Evolutionary conservation across 306 rosid species (phyloP).

Genomic region (Lathyrus tuberosus): DNA sequence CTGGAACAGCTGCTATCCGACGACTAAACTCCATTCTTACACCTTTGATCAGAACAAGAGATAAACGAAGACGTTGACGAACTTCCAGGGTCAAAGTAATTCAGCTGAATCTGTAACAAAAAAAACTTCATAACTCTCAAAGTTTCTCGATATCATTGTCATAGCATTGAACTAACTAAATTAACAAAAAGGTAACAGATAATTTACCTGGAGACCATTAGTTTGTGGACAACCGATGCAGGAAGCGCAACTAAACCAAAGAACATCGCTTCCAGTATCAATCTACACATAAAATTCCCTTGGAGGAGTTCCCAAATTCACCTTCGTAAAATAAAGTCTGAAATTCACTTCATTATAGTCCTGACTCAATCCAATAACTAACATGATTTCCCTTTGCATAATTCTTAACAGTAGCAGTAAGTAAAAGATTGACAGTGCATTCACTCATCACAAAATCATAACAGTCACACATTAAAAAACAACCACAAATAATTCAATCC

Average conservation of each 20-base stretch:
- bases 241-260: slow-evolving; percentile 87
- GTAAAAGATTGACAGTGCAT: no score
- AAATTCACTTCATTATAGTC: no score
- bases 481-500: no score
- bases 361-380: no score
- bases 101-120: slow-evolving; percentile 66
- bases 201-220: slow-evolving; percentile 70
- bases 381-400: no score
- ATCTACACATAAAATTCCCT: slow-evolving; percentile 88
- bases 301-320: slow-evolving; percentile 87
- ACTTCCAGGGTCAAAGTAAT: slow-evolving; percentile 70
- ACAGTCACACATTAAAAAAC: no score
- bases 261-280: slow-evolving; percentile 94
- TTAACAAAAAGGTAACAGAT: slow-evolving; percentile 8
- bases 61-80: slow-evolving; percentile 72
- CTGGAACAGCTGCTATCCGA: slow-evolving; percentile 62
- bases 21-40: no score
- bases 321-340: slow-evolving; percentile 87
- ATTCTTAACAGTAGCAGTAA: no score
- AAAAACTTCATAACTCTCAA: slow-evolving; percentile 4
- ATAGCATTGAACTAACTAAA: slow-evolving; percentile 10
- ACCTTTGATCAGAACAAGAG: slow-evolving; percentile 73
- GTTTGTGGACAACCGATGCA: slow-evolving; percentile 85
- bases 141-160: not conserved
- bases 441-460: no score